Base-by-base conservation (phyloP, 2,329 filamentous ascomycete species). In the Exophiala mesophila region DNA sequence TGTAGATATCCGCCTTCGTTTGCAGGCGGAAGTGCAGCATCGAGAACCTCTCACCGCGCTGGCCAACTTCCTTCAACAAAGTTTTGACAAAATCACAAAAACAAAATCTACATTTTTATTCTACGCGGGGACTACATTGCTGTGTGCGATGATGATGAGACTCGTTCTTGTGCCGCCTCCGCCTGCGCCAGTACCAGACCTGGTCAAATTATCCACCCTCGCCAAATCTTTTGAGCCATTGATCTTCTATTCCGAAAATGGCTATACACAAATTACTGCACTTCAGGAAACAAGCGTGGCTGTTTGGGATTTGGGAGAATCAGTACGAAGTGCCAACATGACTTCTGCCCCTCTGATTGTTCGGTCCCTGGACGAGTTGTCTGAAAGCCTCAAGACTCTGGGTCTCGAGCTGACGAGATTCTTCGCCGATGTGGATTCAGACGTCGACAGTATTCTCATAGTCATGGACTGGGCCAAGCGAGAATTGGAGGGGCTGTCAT, bases 391-490 rank as follows among this genome's bases (percentile, higher is more conserved):
- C 48, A 94, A 90, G 65, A 82, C 80, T 2, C 72, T 97, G 17
- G 86, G 88, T 1, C 73, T 88, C 12, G 88, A 95, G 61, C 76
- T 96, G 54, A 94, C 86, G 5, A 82, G 83, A 57, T 96, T 97
- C 70, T 95, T 96, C 62, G 85, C 88, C 38, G 87, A 89, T 53
- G 88, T 97, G 9, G 88, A 96, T 57, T 86, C 88, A 18, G 90
- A 96, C 58, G 85, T 97, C 55, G 90, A 96, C 61, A 83, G 84
- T 47, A 94, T 96, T 54, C 74, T 97, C 24, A 83, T 92, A 47
- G 88, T 94, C 38, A 96, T 97, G 88, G 88, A 95, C 60, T 96
- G 90, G 90, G 86, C 88, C 10, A 84, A 84, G 59, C 81, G 88
- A 52, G 88, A 96, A 63, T 77, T 97, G 10, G 73, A 80, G 47